Percentiles rank a stretch among this genome's conserved stretches.
Evolutionary conservation across 371 early-diverging fungal species (phyloP).

Genomic region (Actinomucor elegans): DNA sequence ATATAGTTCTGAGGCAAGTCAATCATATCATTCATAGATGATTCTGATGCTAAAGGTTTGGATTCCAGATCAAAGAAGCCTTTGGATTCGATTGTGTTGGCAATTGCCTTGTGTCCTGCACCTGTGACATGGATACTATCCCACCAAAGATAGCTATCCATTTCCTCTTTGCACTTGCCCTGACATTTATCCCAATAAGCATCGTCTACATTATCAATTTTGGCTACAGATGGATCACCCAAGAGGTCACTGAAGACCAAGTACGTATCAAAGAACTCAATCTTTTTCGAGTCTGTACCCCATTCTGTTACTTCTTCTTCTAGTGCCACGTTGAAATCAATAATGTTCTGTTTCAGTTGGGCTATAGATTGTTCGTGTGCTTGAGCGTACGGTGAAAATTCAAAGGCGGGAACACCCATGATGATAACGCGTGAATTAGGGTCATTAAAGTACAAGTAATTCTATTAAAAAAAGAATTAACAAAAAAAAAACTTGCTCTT

Average conservation of each 20-base stretch:
- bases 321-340: conserved; percentile 33
- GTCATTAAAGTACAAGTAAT: conserved; percentile 14
- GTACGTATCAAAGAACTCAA: conserved; percentile 32
- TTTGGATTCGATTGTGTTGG: conserved; percentile 16
- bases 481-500: not conserved
- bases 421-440: conserved; percentile 26
- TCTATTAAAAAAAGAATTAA: conserved; percentile 6
- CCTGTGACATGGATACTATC: conserved; percentile 44
- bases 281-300: conserved; percentile 8
- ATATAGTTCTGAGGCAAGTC: conserved; percentile 7
- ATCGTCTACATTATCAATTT: conserved; percentile 34
- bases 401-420: conserved; percentile 41
- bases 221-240: conserved; percentile 31
- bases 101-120: conserved; percentile 32
- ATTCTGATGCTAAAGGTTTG: not conserved
- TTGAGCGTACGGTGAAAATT: conserved; percentile 35
- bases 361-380: conserved; percentile 4
- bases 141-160: conserved; percentile 47
- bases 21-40: not conserved
- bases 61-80: conserved; percentile 9
- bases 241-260: conserved; percentile 31
- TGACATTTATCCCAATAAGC: conserved; percentile 52
- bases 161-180: conserved; percentile 30
- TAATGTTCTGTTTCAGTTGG: conserved; percentile 27
- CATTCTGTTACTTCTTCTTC: conserved; percentile 35